Conservation (phyloP, 257 asterid genomes). For the Fraxinus excelsior region DNA sequence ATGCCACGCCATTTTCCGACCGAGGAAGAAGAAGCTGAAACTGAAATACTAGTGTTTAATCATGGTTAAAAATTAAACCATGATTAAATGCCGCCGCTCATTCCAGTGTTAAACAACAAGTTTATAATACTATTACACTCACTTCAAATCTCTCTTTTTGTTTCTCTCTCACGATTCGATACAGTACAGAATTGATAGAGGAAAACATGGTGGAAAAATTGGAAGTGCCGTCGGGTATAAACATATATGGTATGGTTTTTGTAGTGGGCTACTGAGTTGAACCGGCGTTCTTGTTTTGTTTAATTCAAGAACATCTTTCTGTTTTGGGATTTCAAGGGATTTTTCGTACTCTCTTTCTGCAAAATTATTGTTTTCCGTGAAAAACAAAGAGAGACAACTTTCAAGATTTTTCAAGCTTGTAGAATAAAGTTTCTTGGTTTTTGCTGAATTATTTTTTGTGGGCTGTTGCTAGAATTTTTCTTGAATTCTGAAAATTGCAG, state of each 20-base stretch:
- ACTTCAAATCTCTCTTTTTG: slow-evolving; percentile 40
- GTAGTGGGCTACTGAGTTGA: slow-evolving; percentile 29
- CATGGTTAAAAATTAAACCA: slow-evolving; percentile 35
- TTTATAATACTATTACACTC: slow-evolving; percentile 15
- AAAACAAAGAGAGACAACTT: neutral
- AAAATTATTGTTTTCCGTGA: slow-evolving; percentile 12
- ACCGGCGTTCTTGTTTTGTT: slow-evolving; percentile 33
- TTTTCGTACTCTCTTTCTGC: slow-evolving; percentile 14
- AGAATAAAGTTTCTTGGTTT: slow-evolving; percentile 1
- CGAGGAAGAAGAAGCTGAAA: slow-evolving; percentile 31
- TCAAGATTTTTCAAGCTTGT: slow-evolving; percentile 2
- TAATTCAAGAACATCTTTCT: slow-evolving; percentile 21
- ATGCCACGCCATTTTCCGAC: slow-evolving; percentile 27
- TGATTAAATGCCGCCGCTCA: slow-evolving; percentile 42
- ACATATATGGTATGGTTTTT: slow-evolving; percentile 20
- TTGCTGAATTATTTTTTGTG: neutral
- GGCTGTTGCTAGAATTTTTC: neutral
- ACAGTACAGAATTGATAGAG: slow-evolving; percentile 22
- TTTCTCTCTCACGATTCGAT: slow-evolving; percentile 30
- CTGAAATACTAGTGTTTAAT: slow-evolving; percentile 25
- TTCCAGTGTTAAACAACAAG: slow-evolving; percentile 26
- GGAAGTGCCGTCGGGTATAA: slow-evolving; percentile 36
- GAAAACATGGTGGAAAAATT: neutral
- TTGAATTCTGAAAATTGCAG: neutral
- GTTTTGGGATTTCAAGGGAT: slow-evolving; percentile 11